These are phyloP conservation scores for Sporothrix phasma DNA, from an alignment of 2,329 filamentous ascomycete species.

Conservation along the genomic window DNA sequence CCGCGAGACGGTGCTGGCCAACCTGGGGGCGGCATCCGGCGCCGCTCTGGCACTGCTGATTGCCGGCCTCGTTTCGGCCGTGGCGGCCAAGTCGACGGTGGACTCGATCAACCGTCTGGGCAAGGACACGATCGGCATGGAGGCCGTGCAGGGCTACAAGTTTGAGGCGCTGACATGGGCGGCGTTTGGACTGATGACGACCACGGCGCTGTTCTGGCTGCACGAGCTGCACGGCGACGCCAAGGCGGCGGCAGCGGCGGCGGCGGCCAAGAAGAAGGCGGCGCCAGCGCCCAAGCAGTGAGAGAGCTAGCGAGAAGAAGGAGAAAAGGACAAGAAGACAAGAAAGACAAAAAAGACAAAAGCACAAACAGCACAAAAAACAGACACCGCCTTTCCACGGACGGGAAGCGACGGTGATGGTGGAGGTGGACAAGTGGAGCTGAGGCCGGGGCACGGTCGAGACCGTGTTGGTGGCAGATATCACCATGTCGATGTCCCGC, in stretches of 20 bases:
- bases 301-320: not conserved
- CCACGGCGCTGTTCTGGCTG: slow-evolving; percentile 33
- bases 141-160: slow-evolving; percentile 33
- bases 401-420: not conserved
- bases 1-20: slow-evolving; percentile 25
- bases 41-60: slow-evolving; percentile 23
- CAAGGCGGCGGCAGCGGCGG: slow-evolving; percentile 21
- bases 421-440: not conserved
- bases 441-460: not conserved
- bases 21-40: slow-evolving; percentile 30
- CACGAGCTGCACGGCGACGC: slow-evolving; percentile 25
- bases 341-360: not conserved
- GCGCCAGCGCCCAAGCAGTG: slow-evolving; percentile 1
- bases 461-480: not conserved
- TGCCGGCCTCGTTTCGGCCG: slow-evolving; percentile 13
- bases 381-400: not conserved
- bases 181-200: slow-evolving; percentile 35
- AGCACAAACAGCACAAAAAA: not conserved
- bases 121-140: slow-evolving; percentile 36
- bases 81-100: slow-evolving; percentile 14
- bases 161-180: slow-evolving; percentile 40
- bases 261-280: slow-evolving; percentile 9
- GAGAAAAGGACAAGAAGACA: not conserved
- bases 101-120: slow-evolving; percentile 21
- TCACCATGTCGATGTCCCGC: not conserved